Percentiles rank a stretch among this genome's conserved stretches.
Conservation (phyloP, 169 alveolate species). For the Cyclospora cayetanensis region DNA sequence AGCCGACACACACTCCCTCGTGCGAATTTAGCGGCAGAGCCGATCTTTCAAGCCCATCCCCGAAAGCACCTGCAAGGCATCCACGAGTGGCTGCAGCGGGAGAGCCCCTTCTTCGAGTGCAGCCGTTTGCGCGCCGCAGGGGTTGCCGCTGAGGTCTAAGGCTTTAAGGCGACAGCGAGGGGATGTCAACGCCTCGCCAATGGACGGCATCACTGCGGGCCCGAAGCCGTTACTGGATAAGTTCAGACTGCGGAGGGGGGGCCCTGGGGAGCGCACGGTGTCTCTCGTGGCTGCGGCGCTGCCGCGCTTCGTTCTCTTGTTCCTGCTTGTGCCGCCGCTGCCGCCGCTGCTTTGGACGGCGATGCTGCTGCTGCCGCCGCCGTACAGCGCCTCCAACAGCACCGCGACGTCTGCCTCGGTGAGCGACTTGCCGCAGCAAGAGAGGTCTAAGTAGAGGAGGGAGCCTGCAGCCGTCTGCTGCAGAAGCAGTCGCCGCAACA, state of each 20-base stretch:
- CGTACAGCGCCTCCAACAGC: conserved; percentile 40
- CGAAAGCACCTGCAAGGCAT: conserved; percentile 48
- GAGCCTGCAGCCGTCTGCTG: not conserved
- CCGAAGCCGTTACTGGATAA: not conserved
- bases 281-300: not conserved
- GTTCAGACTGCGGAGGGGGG: conserved; percentile 13
- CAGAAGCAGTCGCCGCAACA: conserved; percentile 23
- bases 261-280: not conserved
- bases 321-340: conserved; percentile 39
- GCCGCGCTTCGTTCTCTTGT: not conserved
- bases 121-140: not conserved
- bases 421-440: conserved; percentile 9
- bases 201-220: not conserved
- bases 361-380: not conserved
- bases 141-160: conserved; percentile 21
- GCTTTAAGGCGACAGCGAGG: conserved; percentile 16
- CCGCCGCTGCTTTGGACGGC: not conserved
- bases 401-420: not conserved
- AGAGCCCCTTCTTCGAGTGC: conserved; percentile 11
- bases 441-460: conserved; percentile 7
- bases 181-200: conserved; percentile 10
- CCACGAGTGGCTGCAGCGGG: conserved; percentile 35
- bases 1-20: too few relatives aligned
- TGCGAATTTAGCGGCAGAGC: too few relatives aligned
- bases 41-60: not conserved